These are phyloP conservation scores for Dothideomycetes sp. DNA, from an alignment of 2,329 filamentous ascomycete species.

Conservation along the genomic window DNA sequence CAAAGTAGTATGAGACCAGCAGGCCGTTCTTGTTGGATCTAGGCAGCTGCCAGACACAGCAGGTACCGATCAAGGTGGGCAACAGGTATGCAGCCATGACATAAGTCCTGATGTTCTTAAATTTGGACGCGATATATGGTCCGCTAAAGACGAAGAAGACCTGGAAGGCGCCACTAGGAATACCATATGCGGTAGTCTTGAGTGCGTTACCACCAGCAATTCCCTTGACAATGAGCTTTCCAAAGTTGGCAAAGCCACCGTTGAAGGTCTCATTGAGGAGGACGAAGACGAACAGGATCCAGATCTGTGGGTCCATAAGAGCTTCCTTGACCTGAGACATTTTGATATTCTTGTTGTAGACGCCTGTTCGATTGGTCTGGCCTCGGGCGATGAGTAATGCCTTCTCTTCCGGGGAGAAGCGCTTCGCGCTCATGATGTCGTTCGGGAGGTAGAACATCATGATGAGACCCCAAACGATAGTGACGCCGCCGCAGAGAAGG, in stretches of 20 bases:
- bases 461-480: constrained; percentile 51
- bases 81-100: constrained; percentile 43
- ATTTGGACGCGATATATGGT: constrained; percentile 39
- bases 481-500: constrained; percentile 51
- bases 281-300: constrained; percentile 24
- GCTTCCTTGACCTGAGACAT: constrained; percentile 44
- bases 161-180: constrained; percentile 44
- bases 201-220: constrained; percentile 31
- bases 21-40: constrained; percentile 33
- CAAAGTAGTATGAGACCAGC: constrained; percentile 42
- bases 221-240: constrained; percentile 44
- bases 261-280: constrained; percentile 44
- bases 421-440: constrained; percentile 59
- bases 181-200: constrained; percentile 40
- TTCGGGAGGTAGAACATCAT: constrained; percentile 55
- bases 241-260: constrained; percentile 44
- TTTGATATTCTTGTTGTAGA: constrained; percentile 38
- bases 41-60: constrained; percentile 40
- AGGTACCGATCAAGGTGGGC: constrained; percentile 40
- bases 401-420: constrained; percentile 46
- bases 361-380: constrained; percentile 33
- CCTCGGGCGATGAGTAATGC: constrained; percentile 37
- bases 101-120: constrained; percentile 39
- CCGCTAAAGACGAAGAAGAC: constrained; percentile 43
- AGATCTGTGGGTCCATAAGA: constrained; percentile 50